Conservation (phyloP, 768 basidiomycete species). For the Cystofilobasidium ferigula region DNA sequence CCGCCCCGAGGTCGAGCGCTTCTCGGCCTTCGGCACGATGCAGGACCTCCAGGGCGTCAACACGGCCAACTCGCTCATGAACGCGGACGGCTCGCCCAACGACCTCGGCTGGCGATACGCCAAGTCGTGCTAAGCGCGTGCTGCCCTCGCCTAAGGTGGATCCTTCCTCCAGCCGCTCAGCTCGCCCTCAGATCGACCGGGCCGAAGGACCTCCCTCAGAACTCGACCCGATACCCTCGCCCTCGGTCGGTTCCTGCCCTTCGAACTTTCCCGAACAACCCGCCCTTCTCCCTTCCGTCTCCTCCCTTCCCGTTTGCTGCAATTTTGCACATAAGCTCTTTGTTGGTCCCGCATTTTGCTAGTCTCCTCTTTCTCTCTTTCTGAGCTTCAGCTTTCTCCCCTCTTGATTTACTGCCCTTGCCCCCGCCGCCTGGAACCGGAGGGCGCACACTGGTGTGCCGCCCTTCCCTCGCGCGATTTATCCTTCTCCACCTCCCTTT, state of each 20-base stretch:
- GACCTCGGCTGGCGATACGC: conserved; percentile 10
- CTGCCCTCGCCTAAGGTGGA: neutral
- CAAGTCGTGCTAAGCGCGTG: neutral
- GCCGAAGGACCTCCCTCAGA: no score
- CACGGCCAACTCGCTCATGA: conserved; percentile 19
- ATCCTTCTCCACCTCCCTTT: neutral
- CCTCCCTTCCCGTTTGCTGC: neutral
- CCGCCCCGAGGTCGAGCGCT: conserved; percentile 11
- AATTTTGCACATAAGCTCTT: neutral
- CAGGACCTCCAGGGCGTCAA: conserved; percentile 25
- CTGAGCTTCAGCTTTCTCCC: neutral
- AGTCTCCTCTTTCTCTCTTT: neutral
- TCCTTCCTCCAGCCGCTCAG: neutral
- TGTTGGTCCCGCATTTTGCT: neutral
- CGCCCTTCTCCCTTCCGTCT: neutral
- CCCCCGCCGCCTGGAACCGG: no score
- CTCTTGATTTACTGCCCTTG: no score
- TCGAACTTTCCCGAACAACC: no score
- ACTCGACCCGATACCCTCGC: no score
- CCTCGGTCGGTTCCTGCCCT: no score
- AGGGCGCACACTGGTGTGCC: no score
- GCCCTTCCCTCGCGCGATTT: neutral
- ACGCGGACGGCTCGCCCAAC: conserved; percentile 1
- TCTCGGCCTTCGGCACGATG: conserved; percentile 24
- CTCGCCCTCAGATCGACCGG: no score